These are phyloP conservation scores for Ulmus americana DNA, from an alignment of 331 rosid genomes.

Conservation along the genomic window DNA sequence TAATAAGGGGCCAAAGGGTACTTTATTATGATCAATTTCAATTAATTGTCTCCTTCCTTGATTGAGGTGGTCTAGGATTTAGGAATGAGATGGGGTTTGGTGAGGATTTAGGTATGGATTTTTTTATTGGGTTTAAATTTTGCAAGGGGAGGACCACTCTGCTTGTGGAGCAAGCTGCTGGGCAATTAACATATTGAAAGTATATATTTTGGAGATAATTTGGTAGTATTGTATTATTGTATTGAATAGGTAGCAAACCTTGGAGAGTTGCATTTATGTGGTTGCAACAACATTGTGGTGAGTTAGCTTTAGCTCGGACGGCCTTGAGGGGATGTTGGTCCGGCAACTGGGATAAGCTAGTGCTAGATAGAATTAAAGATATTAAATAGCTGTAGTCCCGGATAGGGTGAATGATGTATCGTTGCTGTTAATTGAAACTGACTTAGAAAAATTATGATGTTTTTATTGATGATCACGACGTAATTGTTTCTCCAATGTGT, in stretches of 20 bases:
- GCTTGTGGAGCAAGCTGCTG: background rate
- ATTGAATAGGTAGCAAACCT: background rate
- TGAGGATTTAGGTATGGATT: background rate
- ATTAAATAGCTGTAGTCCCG: background rate
- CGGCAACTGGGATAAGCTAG: background rate
- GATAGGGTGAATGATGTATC: background rate
- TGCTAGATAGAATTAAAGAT: background rate
- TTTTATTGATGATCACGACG: background rate
- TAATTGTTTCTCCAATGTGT: background rate
- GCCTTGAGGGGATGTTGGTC: background rate
- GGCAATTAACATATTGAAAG: background rate
- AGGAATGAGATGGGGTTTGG: constrained; percentile 1
- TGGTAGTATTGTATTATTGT: background rate
- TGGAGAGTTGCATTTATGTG: background rate
- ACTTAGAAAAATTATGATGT: background rate
- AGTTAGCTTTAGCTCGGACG: background rate
- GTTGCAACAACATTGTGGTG: background rate
- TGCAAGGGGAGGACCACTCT: background rate
- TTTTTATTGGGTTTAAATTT: background rate
- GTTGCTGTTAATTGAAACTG: background rate
- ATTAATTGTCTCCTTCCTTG: background rate
- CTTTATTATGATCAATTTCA: background rate
- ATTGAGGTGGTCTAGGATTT: background rate
- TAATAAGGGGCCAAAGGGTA: background rate
- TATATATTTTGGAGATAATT: background rate